These are phyloP conservation scores for Kockiozyma suomiensis DNA, from an alignment of 805 yeast species.

Conservation along the genomic window DNA sequence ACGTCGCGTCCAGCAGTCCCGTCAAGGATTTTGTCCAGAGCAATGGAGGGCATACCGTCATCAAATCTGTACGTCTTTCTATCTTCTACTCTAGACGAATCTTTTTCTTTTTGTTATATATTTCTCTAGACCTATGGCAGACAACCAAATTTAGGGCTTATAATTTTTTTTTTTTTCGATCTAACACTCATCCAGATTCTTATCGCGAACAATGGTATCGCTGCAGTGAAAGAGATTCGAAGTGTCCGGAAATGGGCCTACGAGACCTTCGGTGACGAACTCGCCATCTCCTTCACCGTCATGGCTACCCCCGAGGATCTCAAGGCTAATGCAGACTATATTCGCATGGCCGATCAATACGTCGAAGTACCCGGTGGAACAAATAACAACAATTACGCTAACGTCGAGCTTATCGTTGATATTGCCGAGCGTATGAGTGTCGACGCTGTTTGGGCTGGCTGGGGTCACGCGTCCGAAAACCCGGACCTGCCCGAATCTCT, in stretches of 20 bases:
- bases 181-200: conserved; percentile 50
- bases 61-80: conserved; percentile 53
- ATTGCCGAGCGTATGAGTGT: conserved; percentile 95
- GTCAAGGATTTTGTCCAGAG: conserved; percentile 82
- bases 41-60: conserved; percentile 94
- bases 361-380: conserved; percentile 99
- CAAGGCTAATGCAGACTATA: conserved; percentile 94
- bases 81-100: background rate
- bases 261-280: conserved; percentile 96
- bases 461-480: conserved; percentile 99
- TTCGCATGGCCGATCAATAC: conserved; percentile 98
- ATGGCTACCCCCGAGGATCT: conserved; percentile 99
- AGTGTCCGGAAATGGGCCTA: conserved; percentile 98
- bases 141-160: too few species aligned
- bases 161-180: background rate
- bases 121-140: too few species aligned
- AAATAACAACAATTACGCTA: conserved; percentile 96
- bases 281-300: conserved; percentile 89
- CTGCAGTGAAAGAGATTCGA: conserved; percentile 97
- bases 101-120: too few species aligned
- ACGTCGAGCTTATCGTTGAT: conserved; percentile 95
- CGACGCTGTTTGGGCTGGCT: conserved; percentile 99
- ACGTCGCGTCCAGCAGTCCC: conserved; percentile 66
- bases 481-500: conserved; percentile 90
- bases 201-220: conserved; percentile 98